Evolutionary conservation across 2,329 filamentous ascomycete species (phyloP), one percentile per base, ranked within the genome.

Genomic region (Achaetomium macrosporum): DNA sequence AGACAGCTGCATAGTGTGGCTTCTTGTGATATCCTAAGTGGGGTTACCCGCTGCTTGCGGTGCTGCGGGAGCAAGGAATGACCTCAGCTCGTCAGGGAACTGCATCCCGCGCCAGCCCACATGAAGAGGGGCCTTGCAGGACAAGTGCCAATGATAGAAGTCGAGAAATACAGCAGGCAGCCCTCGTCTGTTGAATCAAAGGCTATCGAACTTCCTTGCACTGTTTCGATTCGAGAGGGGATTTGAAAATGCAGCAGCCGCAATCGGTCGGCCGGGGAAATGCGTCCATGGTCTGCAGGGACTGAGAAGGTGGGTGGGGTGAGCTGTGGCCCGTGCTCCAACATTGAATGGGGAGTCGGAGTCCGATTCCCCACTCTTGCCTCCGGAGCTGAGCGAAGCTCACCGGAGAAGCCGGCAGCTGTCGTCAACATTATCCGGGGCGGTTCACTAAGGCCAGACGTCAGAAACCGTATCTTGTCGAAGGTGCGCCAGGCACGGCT

Each of bases 51-150:
- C 35, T 20, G 19, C 33, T 20, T 41, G 43, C 29, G 42, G 30
- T 49, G 33, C 25, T 30, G 33, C 19, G 50, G 40, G 44, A 20
- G 15, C 13, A 3, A 35, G 33, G 10, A 6, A 45, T 45, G 44
- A 42, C 36, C 48, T 55, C 53, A 51, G 53, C 53, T 45, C 11
- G 33, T 19, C 47, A 54, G 47, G 52, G 52, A 43, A 43, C 36
- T 4, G 40, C 19, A 25, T n/a, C 15, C 15, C 11, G 33, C 25
- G n/a, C 25, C 41, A 39, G 13, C 16, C 36, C 13, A 39, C 36
- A 12, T 39, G 9, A 16, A 5, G 16, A 39, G 13, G 16, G 36
- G 2, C 36, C 2, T 9, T 9, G 4, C 13, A 16, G 25, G 25
- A 25, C 25, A 25, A 25, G 25, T 25, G 25, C 25, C 25, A 25